Evolutionary conservation across 1,139 yeast genomes (phyloP), one percentile per base, ranked within the genome.

Genomic region (Magnusiomyces tetraspermus): DNA sequence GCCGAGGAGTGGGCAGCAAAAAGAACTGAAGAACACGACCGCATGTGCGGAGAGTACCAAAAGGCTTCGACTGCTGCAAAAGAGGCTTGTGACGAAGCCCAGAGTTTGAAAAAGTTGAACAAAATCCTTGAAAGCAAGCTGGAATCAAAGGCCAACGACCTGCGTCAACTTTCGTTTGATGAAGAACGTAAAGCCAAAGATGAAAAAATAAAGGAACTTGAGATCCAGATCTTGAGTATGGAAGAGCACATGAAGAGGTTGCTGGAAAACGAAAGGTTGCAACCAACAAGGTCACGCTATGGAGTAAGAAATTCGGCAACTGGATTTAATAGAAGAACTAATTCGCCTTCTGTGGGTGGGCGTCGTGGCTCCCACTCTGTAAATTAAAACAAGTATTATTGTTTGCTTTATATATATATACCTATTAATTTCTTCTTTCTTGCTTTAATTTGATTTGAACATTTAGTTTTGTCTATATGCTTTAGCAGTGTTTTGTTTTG

Each of bases 1-100:
- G 71, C 68, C 55, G 73, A 62, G 51, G 71, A 65, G 61, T 68
- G 63, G 63, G 70, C 57, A 52, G 72, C 61, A 53, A 74, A 65
- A 62, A 72, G 68, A 60, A 65, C 53, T 64, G 74, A 68, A 36
- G 96, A 88, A 60, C 77, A 75, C 54, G 77, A 72, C 51, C 88
- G 85, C 64, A 83, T 85, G 79, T 68, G 73, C 11, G 73, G 72
- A 40, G 95, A 88, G 65, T 78, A 81, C 52, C 74, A 74, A 49
- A 78, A 82, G 56, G 87, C 94, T 0, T 63, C 72, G 1, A 67
- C 70, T 5, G 77, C 90, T 0, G 77, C 80, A 0, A 67, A 66
- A 5, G 87, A 81, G 17, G 77, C 85, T 0, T 66, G 69, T 2
- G 59, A 61, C 1, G 78, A 76, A 51, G 71, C 78, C 5, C 64